These are phyloP conservation scores for Phragmites australis DNA, from an alignment of 176 grass and related monocot genomes.

Conservation along the genomic window DNA sequence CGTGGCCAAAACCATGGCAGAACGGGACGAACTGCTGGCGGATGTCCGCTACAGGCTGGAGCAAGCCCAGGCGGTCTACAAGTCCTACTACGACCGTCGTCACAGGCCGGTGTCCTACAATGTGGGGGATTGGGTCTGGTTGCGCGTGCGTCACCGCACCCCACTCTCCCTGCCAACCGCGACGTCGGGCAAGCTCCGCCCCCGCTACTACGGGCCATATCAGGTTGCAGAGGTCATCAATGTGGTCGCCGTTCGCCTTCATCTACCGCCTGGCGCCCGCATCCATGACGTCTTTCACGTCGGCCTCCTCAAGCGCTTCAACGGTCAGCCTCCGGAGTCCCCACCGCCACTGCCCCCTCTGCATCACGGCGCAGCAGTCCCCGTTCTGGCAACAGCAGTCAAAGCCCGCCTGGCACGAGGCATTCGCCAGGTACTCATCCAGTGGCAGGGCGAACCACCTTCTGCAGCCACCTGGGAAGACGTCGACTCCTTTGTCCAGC, in stretches of 20 bases:
- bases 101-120: too few species aligned
- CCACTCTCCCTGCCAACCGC: too few species aligned
- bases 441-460: not conserved
- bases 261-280: not conserved
- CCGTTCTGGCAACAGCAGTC: not conserved
- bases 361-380: too few species aligned
- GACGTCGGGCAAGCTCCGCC: not conserved
- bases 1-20: too few species aligned
- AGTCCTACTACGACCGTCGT: not conserved
- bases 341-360: too few species aligned
- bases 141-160: too few species aligned
- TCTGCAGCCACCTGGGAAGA: too few species aligned
- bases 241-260: not conserved
- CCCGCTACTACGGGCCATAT: not conserved
- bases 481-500: too few species aligned
- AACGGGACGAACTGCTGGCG: not conserved
- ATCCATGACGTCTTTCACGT: not conserved
- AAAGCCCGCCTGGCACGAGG: not conserved
- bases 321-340: too few species aligned
- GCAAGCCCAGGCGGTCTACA: not conserved
- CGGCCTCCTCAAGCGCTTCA: not conserved
- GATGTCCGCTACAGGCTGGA: not conserved
- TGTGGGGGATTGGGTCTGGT: too few species aligned
- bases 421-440: not conserved
- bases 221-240: not conserved